phyloP scores from a whole-genome alignment of 2,329 filamentous ascomycete genomes.

The Beauveria medogensis region DNA sequence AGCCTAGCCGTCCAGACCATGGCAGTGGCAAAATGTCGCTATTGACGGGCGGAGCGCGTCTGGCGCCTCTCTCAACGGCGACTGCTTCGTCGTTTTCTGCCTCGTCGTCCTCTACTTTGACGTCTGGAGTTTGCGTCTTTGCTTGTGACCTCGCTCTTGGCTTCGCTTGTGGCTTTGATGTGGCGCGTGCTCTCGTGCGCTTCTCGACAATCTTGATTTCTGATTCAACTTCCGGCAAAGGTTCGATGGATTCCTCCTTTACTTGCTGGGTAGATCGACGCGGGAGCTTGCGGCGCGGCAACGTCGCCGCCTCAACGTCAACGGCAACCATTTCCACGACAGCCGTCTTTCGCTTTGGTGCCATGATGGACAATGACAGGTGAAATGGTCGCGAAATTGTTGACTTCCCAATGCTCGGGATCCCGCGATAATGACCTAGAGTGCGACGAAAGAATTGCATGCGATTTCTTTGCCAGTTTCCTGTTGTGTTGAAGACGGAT shows the following conservation, averaged over 20 bases:
- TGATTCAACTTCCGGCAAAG: not conserved
- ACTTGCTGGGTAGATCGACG: not conserved
- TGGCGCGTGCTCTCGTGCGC: not conserved
- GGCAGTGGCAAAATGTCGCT: constrained; percentile 77
- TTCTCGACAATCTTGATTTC: not conserved
- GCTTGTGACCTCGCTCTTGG: not conserved
- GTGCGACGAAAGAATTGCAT: not conserved
- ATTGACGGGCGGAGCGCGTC: constrained; percentile 52
- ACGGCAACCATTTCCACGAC: not conserved
- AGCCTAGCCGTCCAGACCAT: constrained; percentile 84
- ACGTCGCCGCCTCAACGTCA: not conserved
- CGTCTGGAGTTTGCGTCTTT: not conserved
- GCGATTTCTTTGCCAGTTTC: not conserved
- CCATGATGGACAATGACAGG: not conserved
- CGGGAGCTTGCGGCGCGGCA: not conserved
- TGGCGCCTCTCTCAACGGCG: constrained; percentile 28
- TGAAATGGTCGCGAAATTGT: not conserved
- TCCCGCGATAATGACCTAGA: not conserved
- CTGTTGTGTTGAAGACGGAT: not conserved
- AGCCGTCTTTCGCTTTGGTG: not conserved
- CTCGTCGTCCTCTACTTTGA: not conserved
- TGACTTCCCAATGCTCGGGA: not conserved
- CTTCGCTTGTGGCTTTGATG: not conserved
- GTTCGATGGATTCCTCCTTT: not conserved
- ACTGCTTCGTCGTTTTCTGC: not conserved